These are phyloP conservation scores for Meyerozyma smithsonii DNA, from an alignment of 1,139 yeast genomes.

Conservation along the genomic window DNA sequence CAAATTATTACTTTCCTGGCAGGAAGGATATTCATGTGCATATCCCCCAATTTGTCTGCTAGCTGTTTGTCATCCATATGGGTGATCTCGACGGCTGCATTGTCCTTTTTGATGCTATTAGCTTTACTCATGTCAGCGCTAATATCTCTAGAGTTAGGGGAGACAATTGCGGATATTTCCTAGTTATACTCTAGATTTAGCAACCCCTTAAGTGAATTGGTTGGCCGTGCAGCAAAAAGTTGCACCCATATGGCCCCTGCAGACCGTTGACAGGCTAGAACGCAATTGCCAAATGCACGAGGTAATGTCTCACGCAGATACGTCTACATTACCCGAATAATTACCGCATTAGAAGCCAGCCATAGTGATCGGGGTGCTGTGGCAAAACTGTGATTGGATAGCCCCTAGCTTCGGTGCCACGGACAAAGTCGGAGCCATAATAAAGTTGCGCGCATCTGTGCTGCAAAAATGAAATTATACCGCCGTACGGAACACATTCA, in stretches of 20 bases:
- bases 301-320: not conserved
- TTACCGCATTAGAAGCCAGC: not conserved
- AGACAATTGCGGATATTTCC: too few species aligned
- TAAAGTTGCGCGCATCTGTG: not conserved
- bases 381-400: not conserved
- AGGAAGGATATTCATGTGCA: slow-evolving; percentile 32
- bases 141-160: too few species aligned
- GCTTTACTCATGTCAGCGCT: not conserved
- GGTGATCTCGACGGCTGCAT: slow-evolving; percentile 4
- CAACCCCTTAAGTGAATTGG: not conserved
- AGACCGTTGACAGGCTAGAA: not conserved
- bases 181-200: not conserved
- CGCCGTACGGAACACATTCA: not conserved
- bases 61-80: slow-evolving; percentile 12
- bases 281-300: not conserved
- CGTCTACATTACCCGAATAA: not conserved
- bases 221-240: not conserved
- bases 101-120: slow-evolving; percentile 6
- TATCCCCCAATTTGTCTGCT: slow-evolving; percentile 32
- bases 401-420: not conserved
- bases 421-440: not conserved
- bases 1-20: slow-evolving; percentile 25
- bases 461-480: not conserved
- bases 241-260: slow-evolving; percentile 1
- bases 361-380: not conserved